Conservation (phyloP, 352 stramenopile genomes). For the Phytophthora hibernalis region DNA sequence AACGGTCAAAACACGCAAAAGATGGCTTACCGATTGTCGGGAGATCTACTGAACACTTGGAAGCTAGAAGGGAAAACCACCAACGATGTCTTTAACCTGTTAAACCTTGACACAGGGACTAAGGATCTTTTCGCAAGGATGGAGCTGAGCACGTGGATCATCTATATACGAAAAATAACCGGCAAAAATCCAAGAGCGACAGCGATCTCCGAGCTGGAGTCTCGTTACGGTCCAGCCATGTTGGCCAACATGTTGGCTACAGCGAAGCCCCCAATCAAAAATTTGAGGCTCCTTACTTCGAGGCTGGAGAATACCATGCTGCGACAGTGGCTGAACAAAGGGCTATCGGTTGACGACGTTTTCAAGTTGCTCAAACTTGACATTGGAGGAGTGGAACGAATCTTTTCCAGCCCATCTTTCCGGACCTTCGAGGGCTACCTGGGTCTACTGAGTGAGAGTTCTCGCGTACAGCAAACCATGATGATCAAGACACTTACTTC, state of each 20-base stretch:
- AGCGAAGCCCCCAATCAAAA: not conserved
- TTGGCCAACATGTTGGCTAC: constrained; percentile 5
- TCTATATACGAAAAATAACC: constrained; percentile 10
- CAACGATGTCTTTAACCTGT: constrained; percentile 7
- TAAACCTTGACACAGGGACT: constrained; percentile 7
- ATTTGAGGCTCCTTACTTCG: not conserved
- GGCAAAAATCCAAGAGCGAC: not conserved
- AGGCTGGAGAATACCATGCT: not conserved
- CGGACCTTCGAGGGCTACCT: constrained; percentile 9
- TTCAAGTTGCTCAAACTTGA: constrained; percentile 1
- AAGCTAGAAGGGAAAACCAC: constrained; percentile 5
- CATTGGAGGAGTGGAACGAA: not conserved
- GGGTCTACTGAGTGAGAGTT: constrained; percentile 11
- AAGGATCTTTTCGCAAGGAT: not conserved
- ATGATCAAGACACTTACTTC: constrained; percentile 8
- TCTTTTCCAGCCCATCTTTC: not conserved
- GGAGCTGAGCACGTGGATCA: constrained; percentile 3
- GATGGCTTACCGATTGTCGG: not conserved
- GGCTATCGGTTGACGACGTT: not conserved
- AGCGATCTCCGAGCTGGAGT: not conserved
- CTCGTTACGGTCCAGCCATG: not conserved
- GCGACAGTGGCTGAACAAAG: not conserved
- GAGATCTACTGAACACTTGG: constrained; percentile 2
- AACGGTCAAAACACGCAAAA: not conserved
- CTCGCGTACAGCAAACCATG: not conserved